Evolutionary conservation across 371 early-diverging fungal genomes (phyloP).

Genomic region (Mucor saturninus): DNA sequence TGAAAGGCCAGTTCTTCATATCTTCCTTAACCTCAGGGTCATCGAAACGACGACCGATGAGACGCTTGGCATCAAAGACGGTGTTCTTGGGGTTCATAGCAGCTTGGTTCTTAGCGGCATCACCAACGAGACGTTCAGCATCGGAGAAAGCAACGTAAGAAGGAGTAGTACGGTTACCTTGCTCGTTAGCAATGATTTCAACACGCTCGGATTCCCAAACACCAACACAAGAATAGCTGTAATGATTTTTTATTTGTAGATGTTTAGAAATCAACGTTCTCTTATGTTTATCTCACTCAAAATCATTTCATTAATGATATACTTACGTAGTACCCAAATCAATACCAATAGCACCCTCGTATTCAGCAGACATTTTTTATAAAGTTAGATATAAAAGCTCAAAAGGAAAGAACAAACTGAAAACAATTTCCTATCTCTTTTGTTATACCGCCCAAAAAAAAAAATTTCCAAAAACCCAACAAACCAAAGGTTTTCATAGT

Average conservation of each 20-base stretch:
- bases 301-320: neutral
- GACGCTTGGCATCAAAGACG: conserved; percentile 96
- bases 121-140: conserved; percentile 84
- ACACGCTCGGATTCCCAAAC: conserved; percentile 71
- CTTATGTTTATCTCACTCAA: no score
- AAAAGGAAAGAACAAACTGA: conserved; percentile 17
- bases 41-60: conserved; percentile 93
- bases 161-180: conserved; percentile 92
- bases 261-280: no score
- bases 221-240: conserved; percentile 84
- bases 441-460: conserved; percentile 22
- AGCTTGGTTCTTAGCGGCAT: conserved; percentile 87
- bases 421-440: neutral
- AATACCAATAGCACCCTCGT: conserved; percentile 74
- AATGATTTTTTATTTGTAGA: conserved; percentile 29
- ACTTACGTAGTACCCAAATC: conserved; percentile 54
- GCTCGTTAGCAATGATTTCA: conserved; percentile 88
- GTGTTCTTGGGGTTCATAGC: conserved; percentile 88
- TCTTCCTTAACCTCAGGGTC: conserved; percentile 89
- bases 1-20: conserved; percentile 91
- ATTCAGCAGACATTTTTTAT: conserved; percentile 65
- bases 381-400: conserved; percentile 28
- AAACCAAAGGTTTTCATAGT: conserved; percentile 6
- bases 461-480: conserved; percentile 6
- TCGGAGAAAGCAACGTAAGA: conserved; percentile 92